These are phyloP conservation scores for Blastobotrys attinorum DNA, from an alignment of 805 yeast species.

Conservation along the genomic window DNA sequence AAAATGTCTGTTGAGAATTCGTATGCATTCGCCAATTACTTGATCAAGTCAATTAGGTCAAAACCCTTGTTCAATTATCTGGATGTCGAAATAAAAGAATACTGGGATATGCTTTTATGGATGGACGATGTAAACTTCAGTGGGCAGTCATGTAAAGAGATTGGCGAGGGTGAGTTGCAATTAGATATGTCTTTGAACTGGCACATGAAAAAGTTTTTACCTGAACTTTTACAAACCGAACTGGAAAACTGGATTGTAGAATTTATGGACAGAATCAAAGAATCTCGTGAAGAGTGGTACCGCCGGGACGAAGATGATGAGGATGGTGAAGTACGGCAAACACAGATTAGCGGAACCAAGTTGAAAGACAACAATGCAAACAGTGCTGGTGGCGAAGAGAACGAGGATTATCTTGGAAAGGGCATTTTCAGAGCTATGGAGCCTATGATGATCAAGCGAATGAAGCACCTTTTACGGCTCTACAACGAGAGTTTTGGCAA, in stretches of 20 bases:
- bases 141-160: constrained; percentile 41
- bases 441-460: constrained; percentile 56
- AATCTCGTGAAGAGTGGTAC: neutral
- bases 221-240: constrained; percentile 67
- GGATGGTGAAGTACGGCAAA: constrained; percentile 51
- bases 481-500: constrained; percentile 70
- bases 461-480: constrained; percentile 53
- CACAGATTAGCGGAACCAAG: constrained; percentile 51
- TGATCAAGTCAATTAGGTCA: constrained; percentile 67
- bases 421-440: constrained; percentile 41
- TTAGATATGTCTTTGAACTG: constrained; percentile 43
- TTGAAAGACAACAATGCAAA: constrained; percentile 33
- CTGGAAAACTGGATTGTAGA: constrained; percentile 82
- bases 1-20: constrained; percentile 79
- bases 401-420: constrained; percentile 31
- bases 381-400: constrained; percentile 20
- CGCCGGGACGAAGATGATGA: constrained; percentile 20
- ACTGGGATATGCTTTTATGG: constrained; percentile 94
- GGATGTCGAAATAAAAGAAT: constrained; percentile 63
- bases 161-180: constrained; percentile 20
- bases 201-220: constrained; percentile 72
- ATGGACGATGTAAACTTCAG: constrained; percentile 87
- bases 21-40: constrained; percentile 82
- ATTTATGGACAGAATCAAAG: constrained; percentile 48
- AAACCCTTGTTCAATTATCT: constrained; percentile 77